These are phyloP conservation scores for Lepidium sativum DNA, from an alignment of 345 rosid genomes.

Conservation along the genomic window DNA sequence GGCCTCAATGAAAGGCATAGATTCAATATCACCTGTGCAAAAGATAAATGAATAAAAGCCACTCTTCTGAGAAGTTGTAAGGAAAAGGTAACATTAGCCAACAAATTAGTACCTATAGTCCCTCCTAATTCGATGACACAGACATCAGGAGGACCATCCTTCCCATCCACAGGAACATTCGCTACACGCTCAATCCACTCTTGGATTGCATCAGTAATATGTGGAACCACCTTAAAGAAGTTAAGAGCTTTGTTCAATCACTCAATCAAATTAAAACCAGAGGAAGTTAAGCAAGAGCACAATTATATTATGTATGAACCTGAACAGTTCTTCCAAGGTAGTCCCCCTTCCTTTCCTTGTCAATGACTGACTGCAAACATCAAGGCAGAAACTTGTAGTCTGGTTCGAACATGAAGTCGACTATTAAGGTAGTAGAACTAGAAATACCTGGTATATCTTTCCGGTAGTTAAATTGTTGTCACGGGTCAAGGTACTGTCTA, in stretches of 20 bases:
- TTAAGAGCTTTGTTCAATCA: slow-evolving; percentile 7
- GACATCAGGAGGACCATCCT: slow-evolving; percentile 86
- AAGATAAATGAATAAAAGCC: slow-evolving; percentile 3
- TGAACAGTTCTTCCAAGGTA: slow-evolving; percentile 98
- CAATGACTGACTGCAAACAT: slow-evolving; percentile 56
- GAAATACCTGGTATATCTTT: slow-evolving; percentile 67
- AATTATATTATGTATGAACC: slow-evolving; percentile 32
- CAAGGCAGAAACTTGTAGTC: neutral
- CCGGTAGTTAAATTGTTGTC: slow-evolving; percentile 83
- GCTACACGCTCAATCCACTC: slow-evolving; percentile 97
- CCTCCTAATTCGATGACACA: slow-evolving; percentile 99
- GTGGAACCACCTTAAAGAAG: slow-evolving; percentile 73
- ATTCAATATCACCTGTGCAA: slow-evolving; percentile 88
- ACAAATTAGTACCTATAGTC: slow-evolving; percentile 56
- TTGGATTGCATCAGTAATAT: slow-evolving; percentile 89
- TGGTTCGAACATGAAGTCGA: neutral
- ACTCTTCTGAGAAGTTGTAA: neutral
- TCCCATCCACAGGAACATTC: slow-evolving; percentile 71
- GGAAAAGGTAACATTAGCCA: neutral
- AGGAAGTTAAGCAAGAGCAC: neutral
- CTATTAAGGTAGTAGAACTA: slow-evolving; percentile 3
- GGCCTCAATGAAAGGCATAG: slow-evolving; percentile 95
- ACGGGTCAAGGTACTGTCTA: slow-evolving; percentile 62
- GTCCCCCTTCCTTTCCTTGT: slow-evolving; percentile 88
- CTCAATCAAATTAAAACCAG: neutral